Evolutionary conservation across 192 early-diverging fungal genomes (phyloP).

Genomic region (Lobosporangium transversale): DNA sequence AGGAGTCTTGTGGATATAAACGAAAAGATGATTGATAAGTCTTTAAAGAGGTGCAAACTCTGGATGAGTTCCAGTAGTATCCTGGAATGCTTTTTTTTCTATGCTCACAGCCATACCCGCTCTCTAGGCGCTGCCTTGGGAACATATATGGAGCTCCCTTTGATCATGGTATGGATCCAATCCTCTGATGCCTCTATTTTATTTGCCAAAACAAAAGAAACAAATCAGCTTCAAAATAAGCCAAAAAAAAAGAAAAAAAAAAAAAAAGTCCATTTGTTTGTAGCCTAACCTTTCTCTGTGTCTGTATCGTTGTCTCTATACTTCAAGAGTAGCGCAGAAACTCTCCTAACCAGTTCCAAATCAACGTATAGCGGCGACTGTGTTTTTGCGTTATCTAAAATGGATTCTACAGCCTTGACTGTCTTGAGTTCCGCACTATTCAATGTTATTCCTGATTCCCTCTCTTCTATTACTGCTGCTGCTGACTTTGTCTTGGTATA

Average conservation of each 20-base stretch:
- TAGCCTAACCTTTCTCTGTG: background rate
- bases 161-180: conserved; percentile 39
- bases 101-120: too few relatives aligned
- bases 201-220: background rate
- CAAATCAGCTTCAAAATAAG: background rate
- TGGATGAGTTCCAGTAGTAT: too few relatives aligned
- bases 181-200: conserved; percentile 12
- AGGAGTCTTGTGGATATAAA: conserved; percentile 18
- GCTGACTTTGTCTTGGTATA: background rate
- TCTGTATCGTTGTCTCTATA: background rate
- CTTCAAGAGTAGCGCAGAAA: conserved; percentile 28
- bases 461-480: background rate
- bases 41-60: background rate
- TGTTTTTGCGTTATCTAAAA: background rate
- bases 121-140: conserved; percentile 36
- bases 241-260: background rate
- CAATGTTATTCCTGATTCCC: background rate
- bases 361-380: conserved; percentile 8
- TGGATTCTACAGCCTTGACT: conserved; percentile 1
- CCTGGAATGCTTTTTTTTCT: too few relatives aligned
- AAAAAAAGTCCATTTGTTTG: background rate
- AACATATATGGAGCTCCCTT: conserved; percentile 37
- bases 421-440: background rate
- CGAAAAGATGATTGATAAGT: background rate
- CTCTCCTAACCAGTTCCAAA: conserved; percentile 26